phyloP scores from a whole-genome alignment of 306 rosid genomes.

The Inga oerstediana region DNA sequence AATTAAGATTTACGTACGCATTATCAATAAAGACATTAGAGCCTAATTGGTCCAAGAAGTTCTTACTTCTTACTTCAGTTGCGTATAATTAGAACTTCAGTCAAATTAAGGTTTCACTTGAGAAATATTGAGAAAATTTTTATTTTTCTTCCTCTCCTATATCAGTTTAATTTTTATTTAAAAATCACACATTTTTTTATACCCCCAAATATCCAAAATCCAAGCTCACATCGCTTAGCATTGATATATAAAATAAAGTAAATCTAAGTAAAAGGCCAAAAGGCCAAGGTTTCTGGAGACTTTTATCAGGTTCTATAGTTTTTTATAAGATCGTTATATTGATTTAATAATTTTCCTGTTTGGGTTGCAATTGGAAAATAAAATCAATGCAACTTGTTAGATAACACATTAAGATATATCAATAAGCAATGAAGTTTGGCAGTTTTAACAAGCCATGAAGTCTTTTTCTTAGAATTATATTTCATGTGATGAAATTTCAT shows the following conservation, averaged over 20 bases:
- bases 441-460: background rate
- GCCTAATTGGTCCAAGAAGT: background rate
- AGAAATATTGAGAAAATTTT: background rate
- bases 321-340: background rate
- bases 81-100: background rate
- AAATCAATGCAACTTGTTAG: background rate
- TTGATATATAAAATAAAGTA: background rate
- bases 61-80: background rate
- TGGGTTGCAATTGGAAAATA: conserved; percentile 11
- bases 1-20: background rate
- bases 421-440: background rate
- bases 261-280: background rate
- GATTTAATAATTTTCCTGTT: conserved; percentile 11
- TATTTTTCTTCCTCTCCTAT: background rate
- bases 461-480: conserved; percentile 2
- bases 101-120: background rate
- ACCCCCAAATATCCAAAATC: background rate
- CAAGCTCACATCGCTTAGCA: background rate
- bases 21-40: background rate
- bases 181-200: background rate
- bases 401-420: conserved; percentile 6
- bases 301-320: background rate
- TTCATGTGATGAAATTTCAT: conserved; percentile 5
- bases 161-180: background rate
- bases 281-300: background rate